Base-by-base conservation (phyloP, 192 early-diverging fungal species). In the Allomyces javanicus region DNA sequence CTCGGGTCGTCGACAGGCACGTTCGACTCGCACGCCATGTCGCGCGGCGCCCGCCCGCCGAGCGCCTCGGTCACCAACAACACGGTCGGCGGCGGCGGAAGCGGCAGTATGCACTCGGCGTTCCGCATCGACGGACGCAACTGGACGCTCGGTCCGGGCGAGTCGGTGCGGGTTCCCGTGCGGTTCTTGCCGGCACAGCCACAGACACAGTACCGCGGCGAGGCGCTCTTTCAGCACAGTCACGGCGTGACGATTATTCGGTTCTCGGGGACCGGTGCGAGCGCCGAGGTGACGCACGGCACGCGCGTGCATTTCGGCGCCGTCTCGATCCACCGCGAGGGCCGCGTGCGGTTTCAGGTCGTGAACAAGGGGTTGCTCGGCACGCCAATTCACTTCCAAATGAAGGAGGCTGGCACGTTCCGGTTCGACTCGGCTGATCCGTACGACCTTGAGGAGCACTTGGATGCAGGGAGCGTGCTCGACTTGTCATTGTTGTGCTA, bases 161-260 rank as follows among this genome's bases (percentile, higher is more conserved):
- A 80, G 23, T 74, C 77, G 67, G 50, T 84, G 40, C 24, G 64
- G 24, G 78, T 85, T 61, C 80, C 78, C 26, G 69, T 85, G 0
- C 77, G 80, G 64, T 85, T 85, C 66, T 77, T 80, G 69, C 83
- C 83, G 4, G 72, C 74, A 21, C 70, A 76, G 62, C 80, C 84
- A 63, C 83, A 85, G 64, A 68, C 75, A 0, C 75, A 80, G 66
- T 85, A 84, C 66, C 70, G 70, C 14, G 83, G 83, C 24, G 80
- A 76, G 63, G 83, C 82, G 0, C 27, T 68, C 19, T 84, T 85
- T 66, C 33, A 45, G 7, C 81, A 85, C 68, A 84, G 80, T 22
- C 72, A 77, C 64, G 82, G 80, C 24, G 67, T 66, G 14, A 45
- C 73, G 14, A 65, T 67, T 19, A 70, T 85, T 12, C 63, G 65